Evolutionary conservation across 2,329 filamentous ascomycete species (phyloP), one percentile per base, ranked within the genome.

Genomic region (Ascochyta pisi): DNA sequence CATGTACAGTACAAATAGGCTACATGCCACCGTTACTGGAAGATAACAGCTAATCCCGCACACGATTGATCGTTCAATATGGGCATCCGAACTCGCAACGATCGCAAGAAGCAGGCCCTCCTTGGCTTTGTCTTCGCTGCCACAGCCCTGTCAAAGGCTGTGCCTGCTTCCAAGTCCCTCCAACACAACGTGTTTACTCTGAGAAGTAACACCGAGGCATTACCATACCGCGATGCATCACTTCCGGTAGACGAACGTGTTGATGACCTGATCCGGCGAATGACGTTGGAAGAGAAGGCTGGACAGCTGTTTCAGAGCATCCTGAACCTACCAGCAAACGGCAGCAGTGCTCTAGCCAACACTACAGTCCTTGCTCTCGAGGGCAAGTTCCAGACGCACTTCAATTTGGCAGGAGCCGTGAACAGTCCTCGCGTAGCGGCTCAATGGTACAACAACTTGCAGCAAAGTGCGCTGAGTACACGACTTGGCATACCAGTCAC

Each of bases 401-500:
- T 82, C 67, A 83, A 79, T 50, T 62, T 80, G 0, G 78, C 77
- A 5, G 81, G 77, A 16, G 73, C 75, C 6, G 77, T 84, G 26
- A 60, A 62, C 7, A 75, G 81, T 49, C 75, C 77, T 2, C 63
- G 64, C 8, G 42, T 37, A 5, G 66, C 60, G 22, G 77, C 79
- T 0, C 67, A 73, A 31, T 82, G 76, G 70, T 68, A 78, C 61
- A 83, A 76, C 54, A 57, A 55, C 8, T 35, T 82, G 7, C 81
- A 83, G 57, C 60, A 74, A 40, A 66, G 73, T 6, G 81, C 80
- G 0, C 34, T 77, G n/a, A 70, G 78, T 37, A 82, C 78, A 0
- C 71, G 79, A 0, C 75, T 83, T 2, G 80, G 81, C 0, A 83
- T 83, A 26, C 81, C 81, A 0, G 68, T 82, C 23, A 82, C 80